Conservation (phyloP, 2,329 filamentous ascomycete genomes). For the Arthrobotrys sinensis region DNA sequence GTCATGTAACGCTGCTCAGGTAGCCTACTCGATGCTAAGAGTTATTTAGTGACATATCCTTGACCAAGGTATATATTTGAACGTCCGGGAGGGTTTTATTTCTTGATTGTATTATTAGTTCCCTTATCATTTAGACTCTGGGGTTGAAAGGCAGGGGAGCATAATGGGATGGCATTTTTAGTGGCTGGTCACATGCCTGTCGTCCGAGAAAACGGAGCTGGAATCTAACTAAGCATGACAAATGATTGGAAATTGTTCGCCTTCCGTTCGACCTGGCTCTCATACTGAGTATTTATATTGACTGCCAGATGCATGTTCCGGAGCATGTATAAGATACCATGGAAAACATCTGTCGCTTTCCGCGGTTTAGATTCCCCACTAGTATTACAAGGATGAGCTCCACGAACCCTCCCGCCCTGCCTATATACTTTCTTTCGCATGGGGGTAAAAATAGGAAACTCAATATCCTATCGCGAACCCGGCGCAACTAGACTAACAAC, state of each 20-base stretch:
- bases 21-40: background rate
- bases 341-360: constrained; percentile 8
- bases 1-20: constrained; percentile 77
- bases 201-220: constrained; percentile 45
- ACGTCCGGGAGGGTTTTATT: background rate
- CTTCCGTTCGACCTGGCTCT: background rate
- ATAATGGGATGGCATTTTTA: constrained; percentile 5
- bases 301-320: background rate
- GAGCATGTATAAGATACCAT: background rate
- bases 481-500: background rate
- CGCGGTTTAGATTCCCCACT: constrained; percentile 11
- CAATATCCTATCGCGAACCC: background rate
- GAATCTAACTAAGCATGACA: constrained; percentile 53
- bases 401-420: constrained; percentile 18
- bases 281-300: background rate
- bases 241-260: constrained; percentile 53
- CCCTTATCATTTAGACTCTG: constrained; percentile 13
- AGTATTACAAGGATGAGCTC: constrained; percentile 28
- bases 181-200: constrained; percentile 50
- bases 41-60: constrained; percentile 62
- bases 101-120: constrained; percentile 23
- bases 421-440: constrained; percentile 55
- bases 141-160: background rate
- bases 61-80: constrained; percentile 6
- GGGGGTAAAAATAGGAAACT: constrained; percentile 28